These are phyloP conservation scores for Periconia macrospinosa DNA, from an alignment of 2,329 filamentous ascomycete genomes.

Conservation along the genomic window DNA sequence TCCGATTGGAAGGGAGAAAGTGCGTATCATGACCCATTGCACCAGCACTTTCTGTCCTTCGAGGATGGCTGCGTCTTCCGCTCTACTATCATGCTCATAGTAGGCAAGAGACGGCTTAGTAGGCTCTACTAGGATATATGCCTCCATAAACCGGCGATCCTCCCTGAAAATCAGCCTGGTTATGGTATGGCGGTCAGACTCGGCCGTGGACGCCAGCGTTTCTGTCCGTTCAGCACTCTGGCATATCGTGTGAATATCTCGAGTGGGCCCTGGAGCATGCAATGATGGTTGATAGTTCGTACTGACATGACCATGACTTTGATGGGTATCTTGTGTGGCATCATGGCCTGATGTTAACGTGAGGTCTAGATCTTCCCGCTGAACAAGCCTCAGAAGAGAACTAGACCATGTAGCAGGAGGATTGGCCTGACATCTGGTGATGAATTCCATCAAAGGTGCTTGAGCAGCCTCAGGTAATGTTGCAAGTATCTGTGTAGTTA, in stretches of 20 bases:
- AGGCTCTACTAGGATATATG: conserved; percentile 81
- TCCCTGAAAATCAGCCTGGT: conserved; percentile 88
- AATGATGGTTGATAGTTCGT: conserved; percentile 14
- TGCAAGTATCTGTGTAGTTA: conserved; percentile 70
- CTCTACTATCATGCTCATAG: conserved; percentile 71
- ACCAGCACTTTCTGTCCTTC: conserved; percentile 92
- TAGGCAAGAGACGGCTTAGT: conserved; percentile 78
- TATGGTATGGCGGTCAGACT: conserved; percentile 78
- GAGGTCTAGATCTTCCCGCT: conserved; percentile 74
- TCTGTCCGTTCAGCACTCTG: conserved; percentile 64
- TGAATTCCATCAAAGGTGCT: conserved; percentile 77
- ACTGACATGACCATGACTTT: conserved; percentile 13
- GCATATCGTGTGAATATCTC: conserved; percentile 80
- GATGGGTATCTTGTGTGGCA: conserved; percentile 26
- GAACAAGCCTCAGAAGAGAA: conserved; percentile 72
- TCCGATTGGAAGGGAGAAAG: conserved; percentile 84
- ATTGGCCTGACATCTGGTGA: conserved; percentile 79
- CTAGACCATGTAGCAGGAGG: conserved; percentile 77
- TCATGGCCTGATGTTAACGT: conserved; percentile 20
- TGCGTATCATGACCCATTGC: conserved; percentile 81
- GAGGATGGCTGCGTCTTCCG: conserved; percentile 83
- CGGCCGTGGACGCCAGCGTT: conserved; percentile 75
- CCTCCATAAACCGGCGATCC: conserved; percentile 86
- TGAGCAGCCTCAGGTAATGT: conserved; percentile 84
- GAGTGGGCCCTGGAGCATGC: conserved; percentile 16